Conservation (phyloP, 2,329 filamentous ascomycete genomes). For the Shiraia sp. region DNA sequence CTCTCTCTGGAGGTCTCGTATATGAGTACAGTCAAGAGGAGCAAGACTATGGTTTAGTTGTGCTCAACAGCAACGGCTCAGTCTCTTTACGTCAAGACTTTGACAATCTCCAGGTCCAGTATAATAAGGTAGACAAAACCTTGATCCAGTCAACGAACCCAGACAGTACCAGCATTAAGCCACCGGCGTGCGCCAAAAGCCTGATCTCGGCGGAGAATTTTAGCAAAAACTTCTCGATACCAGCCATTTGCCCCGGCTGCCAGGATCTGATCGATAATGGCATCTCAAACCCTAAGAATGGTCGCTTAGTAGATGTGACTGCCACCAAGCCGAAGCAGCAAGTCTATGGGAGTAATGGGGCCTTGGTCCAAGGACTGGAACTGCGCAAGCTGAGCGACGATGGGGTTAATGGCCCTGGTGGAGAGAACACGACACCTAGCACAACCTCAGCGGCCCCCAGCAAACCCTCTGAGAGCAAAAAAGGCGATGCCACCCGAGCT, state of each 20-base stretch:
- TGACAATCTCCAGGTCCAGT: conserved; percentile 75
- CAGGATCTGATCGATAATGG: conserved; percentile 78
- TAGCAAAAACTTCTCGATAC: conserved; percentile 78
- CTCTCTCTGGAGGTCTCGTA: conserved; percentile 76
- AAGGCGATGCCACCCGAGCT: conserved; percentile 14
- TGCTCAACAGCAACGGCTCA: conserved; percentile 49
- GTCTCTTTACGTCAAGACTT: conserved; percentile 51
- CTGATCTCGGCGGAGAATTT: conserved; percentile 71
- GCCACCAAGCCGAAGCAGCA: conserved; percentile 59
- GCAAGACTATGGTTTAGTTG: conserved; percentile 59
- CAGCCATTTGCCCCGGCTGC: conserved; percentile 67
- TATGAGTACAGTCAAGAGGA: conserved; percentile 79
- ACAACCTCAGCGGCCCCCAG: conserved; percentile 6
- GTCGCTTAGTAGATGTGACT: conserved; percentile 61
- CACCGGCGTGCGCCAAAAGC: conserved; percentile 66
- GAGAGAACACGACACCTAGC: conserved; percentile 37
- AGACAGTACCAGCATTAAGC: conserved; percentile 55
- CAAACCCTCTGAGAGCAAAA: conserved; percentile 19
- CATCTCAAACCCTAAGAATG: conserved; percentile 63
- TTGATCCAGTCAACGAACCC: conserved; percentile 67
- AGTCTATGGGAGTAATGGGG: conserved; percentile 61
- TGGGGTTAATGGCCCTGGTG: conserved; percentile 59
- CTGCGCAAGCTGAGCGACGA: conserved; percentile 59
- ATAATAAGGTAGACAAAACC: conserved; percentile 72
- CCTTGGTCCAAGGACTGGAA: conserved; percentile 64